phyloP scores from a whole-genome alignment of 1,284 basidiomycete genomes.

The Abortiporus biennis region DNA sequence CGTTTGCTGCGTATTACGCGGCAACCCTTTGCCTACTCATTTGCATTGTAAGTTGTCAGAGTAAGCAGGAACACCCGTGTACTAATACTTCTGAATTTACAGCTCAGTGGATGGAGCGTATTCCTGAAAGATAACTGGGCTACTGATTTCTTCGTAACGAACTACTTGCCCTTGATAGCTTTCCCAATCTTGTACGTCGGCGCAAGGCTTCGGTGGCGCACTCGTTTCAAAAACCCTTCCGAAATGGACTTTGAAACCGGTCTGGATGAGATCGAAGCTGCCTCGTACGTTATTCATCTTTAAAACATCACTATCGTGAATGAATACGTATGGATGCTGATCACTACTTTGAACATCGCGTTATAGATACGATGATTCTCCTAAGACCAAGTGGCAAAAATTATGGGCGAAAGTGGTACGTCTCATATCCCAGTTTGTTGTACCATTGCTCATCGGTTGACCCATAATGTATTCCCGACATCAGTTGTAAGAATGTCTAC shows the following conservation, averaged over 20 bases:
- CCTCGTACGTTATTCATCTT: conserved; percentile 52
- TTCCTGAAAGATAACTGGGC: conserved; percentile 68
- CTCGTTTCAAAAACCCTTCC: conserved; percentile 36
- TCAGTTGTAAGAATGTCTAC: too few relatives aligned
- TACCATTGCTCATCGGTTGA: too few relatives aligned
- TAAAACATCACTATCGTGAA: too few relatives aligned
- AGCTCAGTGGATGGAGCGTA: conserved; percentile 73
- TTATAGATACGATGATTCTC: too few relatives aligned
- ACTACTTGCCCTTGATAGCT: conserved; percentile 69
- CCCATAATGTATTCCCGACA: too few relatives aligned
- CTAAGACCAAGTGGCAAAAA: too few relatives aligned
- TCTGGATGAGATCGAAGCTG: conserved; percentile 66
- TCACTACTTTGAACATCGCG: too few relatives aligned
- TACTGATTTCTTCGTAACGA: conserved; percentile 63
- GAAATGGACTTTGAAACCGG: conserved; percentile 80
- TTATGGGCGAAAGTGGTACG: too few relatives aligned
- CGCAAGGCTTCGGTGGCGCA: conserved; percentile 47
- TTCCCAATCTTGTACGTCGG: conserved; percentile 71
- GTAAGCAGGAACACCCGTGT: background rate
- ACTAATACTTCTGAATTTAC: conserved; percentile 4
- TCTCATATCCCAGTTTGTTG: too few relatives aligned
- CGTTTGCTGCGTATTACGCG: conserved; percentile 71
- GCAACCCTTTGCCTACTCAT: conserved; percentile 49
- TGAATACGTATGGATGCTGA: too few relatives aligned
- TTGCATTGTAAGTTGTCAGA: conserved; percentile 45